Evolutionary conservation across 768 basidiomycete genomes (phyloP), one percentile per base, ranked within the genome.

Genomic region (Chlorophyllum brunneum): DNA sequence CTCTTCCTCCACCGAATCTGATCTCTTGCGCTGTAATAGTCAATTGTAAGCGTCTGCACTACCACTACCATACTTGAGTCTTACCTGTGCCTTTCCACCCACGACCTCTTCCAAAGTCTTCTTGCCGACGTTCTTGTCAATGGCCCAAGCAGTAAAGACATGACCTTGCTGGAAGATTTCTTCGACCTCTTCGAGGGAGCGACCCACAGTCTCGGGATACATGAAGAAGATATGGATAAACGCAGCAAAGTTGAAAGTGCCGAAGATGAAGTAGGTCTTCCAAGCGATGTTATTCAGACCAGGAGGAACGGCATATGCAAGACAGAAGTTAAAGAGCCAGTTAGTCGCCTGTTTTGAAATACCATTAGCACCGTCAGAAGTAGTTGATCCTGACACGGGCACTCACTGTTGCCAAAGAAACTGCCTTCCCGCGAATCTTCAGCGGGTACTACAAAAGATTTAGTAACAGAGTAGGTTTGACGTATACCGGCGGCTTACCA

Each of bases 181-280:
- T 62, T 91, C 88, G 36, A 90, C 76, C 65, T 91, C 88, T 66
- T 91, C 88, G 7, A 91, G 77, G 2, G 84, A 79, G 0, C 85
- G 76, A 3, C 82, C 81, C 11, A 82, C 81, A 2, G 86, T 88
- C 67, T 90, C 88, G 10, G 87, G 88, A 76, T 80, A 90, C 76
- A 85, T 84, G 77, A 90, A 88, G 61, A 85, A 71, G 54, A 89
- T 72, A 59, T 88, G 86, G 47, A 88, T 68, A 63, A 77, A 83
- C 1, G 81, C 83, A 1, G 82, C 80, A 54, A 85, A 81, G 72
- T 87, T 86, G 79, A 88, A 88, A 8, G 85, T 68, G 7, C 83
- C 86, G 62, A 89, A 88, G 65, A 88, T 81, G 67, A 87, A 87
- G 67, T 88, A 89, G 2, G 74, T 88, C 68, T 80, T 85, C 77